Percentiles rank a stretch among this genome's conserved stretches.
Evolutionary conservation across 495 filamentous ascomycete species (phyloP).

Genomic region (Aspergillus ellipticus): DNA sequence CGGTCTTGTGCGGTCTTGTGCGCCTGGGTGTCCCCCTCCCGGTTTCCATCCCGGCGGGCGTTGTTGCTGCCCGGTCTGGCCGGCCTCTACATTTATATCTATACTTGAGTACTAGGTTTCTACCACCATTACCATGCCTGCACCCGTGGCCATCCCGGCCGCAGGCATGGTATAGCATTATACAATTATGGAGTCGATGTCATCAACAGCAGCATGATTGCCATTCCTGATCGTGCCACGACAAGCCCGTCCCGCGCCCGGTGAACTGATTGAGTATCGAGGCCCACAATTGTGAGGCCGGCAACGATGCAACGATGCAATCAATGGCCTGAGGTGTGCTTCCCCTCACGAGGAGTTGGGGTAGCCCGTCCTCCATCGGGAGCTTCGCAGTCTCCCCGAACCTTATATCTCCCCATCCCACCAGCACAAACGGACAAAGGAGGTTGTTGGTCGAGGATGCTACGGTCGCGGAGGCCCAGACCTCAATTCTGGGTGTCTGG

Average conservation of each 20-base stretch:
- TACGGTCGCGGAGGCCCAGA: background rate
- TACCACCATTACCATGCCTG: background rate
- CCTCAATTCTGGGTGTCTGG: background rate
- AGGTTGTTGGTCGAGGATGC: background rate
- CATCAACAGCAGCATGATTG: background rate
- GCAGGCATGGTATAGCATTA: background rate
- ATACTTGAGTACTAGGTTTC: too few species aligned
- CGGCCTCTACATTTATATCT: too few species aligned
- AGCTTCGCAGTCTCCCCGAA: background rate
- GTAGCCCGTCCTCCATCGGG: constrained; percentile 20
- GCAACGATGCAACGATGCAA: background rate
- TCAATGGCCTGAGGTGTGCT: constrained; percentile 16
- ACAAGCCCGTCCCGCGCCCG: constrained; percentile 20
- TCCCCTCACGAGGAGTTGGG: constrained; percentile 40
- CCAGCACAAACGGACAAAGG: background rate
- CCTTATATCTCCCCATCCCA: too few species aligned
- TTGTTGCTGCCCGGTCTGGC: too few species aligned
- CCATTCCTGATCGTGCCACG: background rate
- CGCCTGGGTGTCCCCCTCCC: too few species aligned
- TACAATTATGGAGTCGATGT: background rate
- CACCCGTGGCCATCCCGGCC: background rate
- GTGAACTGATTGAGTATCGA: constrained; percentile 32
- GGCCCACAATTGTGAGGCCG: constrained; percentile 16
- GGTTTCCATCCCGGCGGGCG: background rate
- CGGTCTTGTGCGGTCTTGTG: background rate